Conservation (phyloP, 78 protist genomes). For the Isochrysis galbana region DNA sequence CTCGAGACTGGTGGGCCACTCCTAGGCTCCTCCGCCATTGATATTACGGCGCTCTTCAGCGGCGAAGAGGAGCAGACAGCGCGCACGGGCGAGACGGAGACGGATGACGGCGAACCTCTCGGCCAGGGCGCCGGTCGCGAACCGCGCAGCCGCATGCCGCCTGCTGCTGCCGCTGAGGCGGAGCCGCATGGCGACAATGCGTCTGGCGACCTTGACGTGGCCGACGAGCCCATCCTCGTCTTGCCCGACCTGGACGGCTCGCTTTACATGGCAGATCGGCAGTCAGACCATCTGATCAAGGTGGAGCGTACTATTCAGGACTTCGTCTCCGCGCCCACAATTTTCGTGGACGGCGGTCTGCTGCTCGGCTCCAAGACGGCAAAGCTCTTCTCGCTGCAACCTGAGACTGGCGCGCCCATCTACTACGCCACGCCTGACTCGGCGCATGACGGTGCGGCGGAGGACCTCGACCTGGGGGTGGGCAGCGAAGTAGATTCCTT, state of each 20-base stretch:
- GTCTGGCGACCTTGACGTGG: neutral
- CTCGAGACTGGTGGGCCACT: neutral
- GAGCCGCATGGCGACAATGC: neutral
- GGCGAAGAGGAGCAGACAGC: neutral
- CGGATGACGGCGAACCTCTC: neutral
- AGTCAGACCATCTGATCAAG: neutral
- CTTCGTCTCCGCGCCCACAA: neutral
- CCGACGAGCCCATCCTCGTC: neutral
- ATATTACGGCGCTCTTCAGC: neutral
- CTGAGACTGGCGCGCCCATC: neutral
- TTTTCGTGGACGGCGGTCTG: neutral
- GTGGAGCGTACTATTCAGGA: neutral
- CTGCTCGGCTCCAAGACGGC: neutral
- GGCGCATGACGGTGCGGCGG: neutral
- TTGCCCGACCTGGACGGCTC: slow-evolving; percentile 2
- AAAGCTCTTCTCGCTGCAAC: neutral
- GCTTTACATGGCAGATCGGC: neutral
- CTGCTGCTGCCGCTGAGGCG: too few relatives aligned
- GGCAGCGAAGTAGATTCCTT: too few relatives aligned
- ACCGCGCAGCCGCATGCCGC: too few relatives aligned
- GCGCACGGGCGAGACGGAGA: neutral
- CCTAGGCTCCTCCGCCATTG: neutral
- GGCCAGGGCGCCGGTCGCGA: neutral
- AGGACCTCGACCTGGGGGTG: too few relatives aligned
- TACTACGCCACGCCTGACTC: neutral